These are phyloP conservation scores for Aegle marmelos DNA, from an alignment of 345 rosid species.

Conservation along the genomic window DNA sequence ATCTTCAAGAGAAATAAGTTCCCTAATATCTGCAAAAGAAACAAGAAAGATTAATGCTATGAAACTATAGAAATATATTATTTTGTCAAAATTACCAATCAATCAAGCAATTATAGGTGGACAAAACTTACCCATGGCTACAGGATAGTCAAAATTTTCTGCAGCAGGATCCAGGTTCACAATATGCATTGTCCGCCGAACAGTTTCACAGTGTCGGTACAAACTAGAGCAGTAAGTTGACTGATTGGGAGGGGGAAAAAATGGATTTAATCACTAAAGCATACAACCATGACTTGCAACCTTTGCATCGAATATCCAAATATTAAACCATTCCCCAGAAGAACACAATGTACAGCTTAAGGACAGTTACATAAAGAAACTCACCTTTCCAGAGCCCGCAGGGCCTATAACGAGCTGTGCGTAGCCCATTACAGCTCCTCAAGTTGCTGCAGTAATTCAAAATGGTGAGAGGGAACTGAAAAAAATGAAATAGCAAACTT, in stretches of 20 bases:
- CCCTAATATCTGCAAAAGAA: conserved; percentile 71
- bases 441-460: not conserved
- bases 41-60: not conserved
- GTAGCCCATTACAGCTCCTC: conserved; percentile 29
- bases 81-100: not conserved
- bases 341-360: too few relatives aligned
- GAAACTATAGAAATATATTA: conserved; percentile 1
- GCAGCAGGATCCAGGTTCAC: conserved; percentile 96
- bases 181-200: conserved; percentile 59
- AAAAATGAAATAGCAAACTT: not conserved
- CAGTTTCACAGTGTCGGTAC: conserved; percentile 62
- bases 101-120: not conserved
- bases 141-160: conserved; percentile 83
- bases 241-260: conserved; percentile 29
- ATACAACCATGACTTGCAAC: not conserved
- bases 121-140: conserved; percentile 65
- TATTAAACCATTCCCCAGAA: not conserved
- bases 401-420: conserved; percentile 48
- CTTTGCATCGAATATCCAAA: not conserved
- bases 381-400: conserved; percentile 45
- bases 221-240: conserved; percentile 89
- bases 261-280: not conserved
- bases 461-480: not conserved
- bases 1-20: conserved; percentile 80
- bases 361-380: not conserved